These are phyloP conservation scores for Phytopythium montanum DNA, from an alignment of 352 stramenopile genomes.

Conservation along the genomic window DNA sequence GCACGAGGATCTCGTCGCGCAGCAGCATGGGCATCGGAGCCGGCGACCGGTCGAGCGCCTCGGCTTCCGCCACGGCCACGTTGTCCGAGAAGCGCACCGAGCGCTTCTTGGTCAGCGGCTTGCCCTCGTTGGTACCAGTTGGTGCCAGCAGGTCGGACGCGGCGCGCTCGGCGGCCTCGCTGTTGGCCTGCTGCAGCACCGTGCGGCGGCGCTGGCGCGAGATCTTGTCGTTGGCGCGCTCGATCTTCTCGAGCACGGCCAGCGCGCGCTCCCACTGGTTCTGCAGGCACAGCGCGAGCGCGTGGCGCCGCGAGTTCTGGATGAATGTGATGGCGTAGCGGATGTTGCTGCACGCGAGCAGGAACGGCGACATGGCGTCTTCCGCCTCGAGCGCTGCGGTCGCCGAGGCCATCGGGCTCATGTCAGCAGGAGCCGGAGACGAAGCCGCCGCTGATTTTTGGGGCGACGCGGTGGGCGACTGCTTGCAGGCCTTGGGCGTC, in stretches of 20 bases:
- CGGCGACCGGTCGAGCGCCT: slow-evolving; percentile 53
- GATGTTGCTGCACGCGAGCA: slow-evolving; percentile 53
- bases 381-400: slow-evolving; percentile 20
- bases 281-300: slow-evolving; percentile 58
- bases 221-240: slow-evolving; percentile 77
- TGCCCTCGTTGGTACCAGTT: slow-evolving; percentile 10
- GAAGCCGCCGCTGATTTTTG: slow-evolving; percentile 27
- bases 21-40: slow-evolving; percentile 58
- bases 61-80: slow-evolving; percentile 34
- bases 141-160: slow-evolving; percentile 16
- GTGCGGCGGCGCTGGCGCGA: slow-evolving; percentile 56
- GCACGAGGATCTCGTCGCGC: slow-evolving; percentile 74
- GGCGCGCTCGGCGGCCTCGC: slow-evolving; percentile 23
- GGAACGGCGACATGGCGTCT: slow-evolving; percentile 28
- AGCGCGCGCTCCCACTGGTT: slow-evolving; percentile 76
- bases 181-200: slow-evolving; percentile 61
- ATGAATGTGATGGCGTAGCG: slow-evolving; percentile 72
- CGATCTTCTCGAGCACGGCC: slow-evolving; percentile 75
- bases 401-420: slow-evolving; percentile 31
- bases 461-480: slow-evolving; percentile 40
- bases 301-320: slow-evolving; percentile 70
- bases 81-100: slow-evolving; percentile 62
- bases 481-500: slow-evolving; percentile 64
- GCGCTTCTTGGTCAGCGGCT: slow-evolving; percentile 19
- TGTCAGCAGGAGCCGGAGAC: not conserved